These are phyloP conservation scores for Eucalyptus urophylla DNA, from an alignment of 345 rosid genomes.

Conservation along the genomic window DNA sequence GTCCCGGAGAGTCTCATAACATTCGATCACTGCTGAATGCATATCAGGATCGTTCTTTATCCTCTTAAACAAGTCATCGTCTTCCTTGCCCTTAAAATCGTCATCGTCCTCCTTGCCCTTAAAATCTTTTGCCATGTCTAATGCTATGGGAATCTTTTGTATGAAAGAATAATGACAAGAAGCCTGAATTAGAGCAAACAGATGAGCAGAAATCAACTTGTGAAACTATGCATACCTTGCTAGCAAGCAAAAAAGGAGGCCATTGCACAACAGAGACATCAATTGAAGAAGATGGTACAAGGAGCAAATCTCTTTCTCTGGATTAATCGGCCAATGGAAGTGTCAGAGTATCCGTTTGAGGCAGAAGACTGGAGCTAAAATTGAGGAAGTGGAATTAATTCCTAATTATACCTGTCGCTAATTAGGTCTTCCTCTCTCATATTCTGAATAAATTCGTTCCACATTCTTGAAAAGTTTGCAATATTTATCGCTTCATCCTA, in stretches of 20 bases:
- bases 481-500: slow-evolving; percentile 48
- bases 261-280: slow-evolving; percentile 73
- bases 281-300: slow-evolving; percentile 66
- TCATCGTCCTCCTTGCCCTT: slow-evolving; percentile 59
- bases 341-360: background rate
- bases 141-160: slow-evolving; percentile 85
- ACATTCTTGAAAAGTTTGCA: slow-evolving; percentile 71
- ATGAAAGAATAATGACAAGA: background rate
- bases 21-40: slow-evolving; percentile 72
- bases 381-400: background rate
- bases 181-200: background rate
- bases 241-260: slow-evolving; percentile 98
- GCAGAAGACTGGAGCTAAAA: background rate
- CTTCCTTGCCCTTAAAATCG: too few species aligned
- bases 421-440: slow-evolving; percentile 89
- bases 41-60: slow-evolving; percentile 59
- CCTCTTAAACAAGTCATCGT: slow-evolving; percentile 76
- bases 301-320: slow-evolving; percentile 86
- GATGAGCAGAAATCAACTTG: background rate
- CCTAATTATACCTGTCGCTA: slow-evolving; percentile 44
- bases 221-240: slow-evolving; percentile 51
- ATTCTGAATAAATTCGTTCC: slow-evolving; percentile 77
- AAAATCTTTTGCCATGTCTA: slow-evolving; percentile 98
- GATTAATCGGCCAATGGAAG: slow-evolving; percentile 3
- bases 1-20: slow-evolving; percentile 62